Conservation (phyloP, 108 stramenopile genomes). For the Skeletonema menzelii region DNA sequence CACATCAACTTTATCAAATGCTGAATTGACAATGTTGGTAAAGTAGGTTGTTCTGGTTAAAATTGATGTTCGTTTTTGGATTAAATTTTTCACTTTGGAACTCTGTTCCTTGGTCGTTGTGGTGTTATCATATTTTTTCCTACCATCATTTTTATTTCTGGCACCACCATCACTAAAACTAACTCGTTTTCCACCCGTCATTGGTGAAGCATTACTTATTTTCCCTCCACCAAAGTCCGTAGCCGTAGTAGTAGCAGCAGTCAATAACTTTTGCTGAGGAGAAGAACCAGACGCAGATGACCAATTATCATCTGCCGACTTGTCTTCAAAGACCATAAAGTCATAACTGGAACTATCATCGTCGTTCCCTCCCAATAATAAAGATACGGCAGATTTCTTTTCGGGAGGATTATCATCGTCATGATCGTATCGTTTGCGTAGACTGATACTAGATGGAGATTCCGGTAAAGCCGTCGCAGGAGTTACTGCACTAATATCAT, state of each 20-base stretch:
- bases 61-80: constrained; percentile 23
- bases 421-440: too few species aligned
- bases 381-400: not conserved
- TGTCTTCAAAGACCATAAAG: not conserved
- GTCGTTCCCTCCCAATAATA: not conserved
- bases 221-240: not conserved
- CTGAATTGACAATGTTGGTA: constrained; percentile 44
- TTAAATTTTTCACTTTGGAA: not conserved
- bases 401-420: not conserved
- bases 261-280: not conserved
- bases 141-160: not conserved
- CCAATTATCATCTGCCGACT: not conserved
- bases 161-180: not conserved
- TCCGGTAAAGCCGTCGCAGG: not conserved
- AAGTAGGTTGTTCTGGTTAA: constrained; percentile 55
- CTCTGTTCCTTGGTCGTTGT: not conserved
- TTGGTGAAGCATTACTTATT: not conserved
- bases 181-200: not conserved
- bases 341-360: not conserved
- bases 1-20: constrained; percentile 69
- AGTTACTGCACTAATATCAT: not conserved
- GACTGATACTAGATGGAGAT: not conserved
- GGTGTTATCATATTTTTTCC: too few species aligned
- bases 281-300: not conserved
- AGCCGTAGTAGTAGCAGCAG: not conserved